Conservation (phyloP, 164 flowering plant species). For the Akebia trifoliata region DNA sequence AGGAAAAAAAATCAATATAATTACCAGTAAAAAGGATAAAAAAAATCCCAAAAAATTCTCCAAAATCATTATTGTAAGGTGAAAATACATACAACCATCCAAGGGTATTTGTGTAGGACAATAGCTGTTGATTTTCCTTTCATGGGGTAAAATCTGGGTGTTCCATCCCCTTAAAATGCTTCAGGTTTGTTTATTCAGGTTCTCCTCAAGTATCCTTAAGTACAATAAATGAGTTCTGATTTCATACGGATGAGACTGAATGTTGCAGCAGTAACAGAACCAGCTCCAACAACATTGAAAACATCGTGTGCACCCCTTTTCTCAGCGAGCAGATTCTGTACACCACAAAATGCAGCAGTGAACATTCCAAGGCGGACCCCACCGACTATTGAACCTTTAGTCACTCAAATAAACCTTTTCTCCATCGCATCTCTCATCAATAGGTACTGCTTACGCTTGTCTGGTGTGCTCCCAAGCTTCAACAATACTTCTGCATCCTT, state of each 20-base stretch:
- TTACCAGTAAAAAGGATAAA: too few relatives aligned
- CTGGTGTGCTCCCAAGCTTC: conserved; percentile 92
- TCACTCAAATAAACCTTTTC: conserved; percentile 80
- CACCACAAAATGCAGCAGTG: conserved; percentile 72
- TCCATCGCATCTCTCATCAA: conserved; percentile 99
- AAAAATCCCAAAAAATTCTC: too few relatives aligned
- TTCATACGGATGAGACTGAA: conserved; percentile 80
- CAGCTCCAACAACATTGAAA: conserved; percentile 81
- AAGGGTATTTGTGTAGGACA: too few relatives aligned
- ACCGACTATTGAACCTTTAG: conserved; percentile 91
- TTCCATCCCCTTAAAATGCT: background rate
- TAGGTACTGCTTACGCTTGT: conserved; percentile 91
- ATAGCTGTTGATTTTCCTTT: too few relatives aligned
- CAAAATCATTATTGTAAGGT: too few relatives aligned
- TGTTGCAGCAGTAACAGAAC: conserved; percentile 88
- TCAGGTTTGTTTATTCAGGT: conserved; percentile 30
- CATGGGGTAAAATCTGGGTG: background rate
- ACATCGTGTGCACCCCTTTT: conserved; percentile 89
- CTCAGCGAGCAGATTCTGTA: conserved; percentile 86
- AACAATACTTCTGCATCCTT: conserved; percentile 96
- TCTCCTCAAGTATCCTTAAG: conserved; percentile 68
- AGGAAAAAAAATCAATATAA: too few relatives aligned
- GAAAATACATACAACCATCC: too few relatives aligned
- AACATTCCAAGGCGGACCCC: conserved; percentile 97
- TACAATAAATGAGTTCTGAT: conserved; percentile 5